Evolutionary conservation across 1,139 yeast genomes (phyloP).

Genomic region (Debaryomycetaceae sp.): DNA sequence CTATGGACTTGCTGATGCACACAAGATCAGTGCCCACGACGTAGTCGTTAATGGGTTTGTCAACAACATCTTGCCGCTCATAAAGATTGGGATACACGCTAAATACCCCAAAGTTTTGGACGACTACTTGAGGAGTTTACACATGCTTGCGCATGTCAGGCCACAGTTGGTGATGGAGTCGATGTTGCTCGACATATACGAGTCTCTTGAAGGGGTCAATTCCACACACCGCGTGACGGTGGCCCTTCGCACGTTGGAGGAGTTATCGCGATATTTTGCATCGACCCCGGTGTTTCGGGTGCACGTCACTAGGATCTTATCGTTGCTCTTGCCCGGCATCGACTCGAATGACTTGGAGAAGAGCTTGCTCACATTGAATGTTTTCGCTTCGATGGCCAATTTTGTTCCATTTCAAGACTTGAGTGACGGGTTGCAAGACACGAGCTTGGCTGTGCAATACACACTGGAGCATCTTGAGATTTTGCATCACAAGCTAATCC

Average conservation of each 20-base stretch:
- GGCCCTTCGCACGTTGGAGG: slow-evolving; percentile 66
- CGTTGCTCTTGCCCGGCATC: slow-evolving; percentile 72
- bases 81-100: slow-evolving; percentile 75
- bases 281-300: slow-evolving; percentile 63
- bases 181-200: slow-evolving; percentile 72
- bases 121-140: slow-evolving; percentile 57
- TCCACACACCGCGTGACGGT: slow-evolving; percentile 78
- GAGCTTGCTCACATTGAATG: slow-evolving; percentile 65
- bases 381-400: slow-evolving; percentile 67
- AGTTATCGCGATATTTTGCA: slow-evolving; percentile 66
- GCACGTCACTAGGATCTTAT: slow-evolving; percentile 71
- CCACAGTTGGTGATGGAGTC: slow-evolving; percentile 62
- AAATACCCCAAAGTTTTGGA: slow-evolving; percentile 58
- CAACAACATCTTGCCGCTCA: slow-evolving; percentile 50
- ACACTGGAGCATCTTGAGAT: slow-evolving; percentile 59
- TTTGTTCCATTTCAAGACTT: slow-evolving; percentile 69
- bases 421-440: slow-evolving; percentile 39
- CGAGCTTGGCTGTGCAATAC: slow-evolving; percentile 66
- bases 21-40: slow-evolving; percentile 35
- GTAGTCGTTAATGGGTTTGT: slow-evolving; percentile 48
- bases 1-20: slow-evolving; percentile 39
- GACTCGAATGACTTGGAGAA: slow-evolving; percentile 84
- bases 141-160: slow-evolving; percentile 58
- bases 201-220: slow-evolving; percentile 75
- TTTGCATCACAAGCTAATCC: slow-evolving; percentile 35